Evolutionary conservation across 2,329 filamentous ascomycete species (phyloP), one percentile per base, ranked within the genome.

Genomic region (Ascochyta fabae): DNA sequence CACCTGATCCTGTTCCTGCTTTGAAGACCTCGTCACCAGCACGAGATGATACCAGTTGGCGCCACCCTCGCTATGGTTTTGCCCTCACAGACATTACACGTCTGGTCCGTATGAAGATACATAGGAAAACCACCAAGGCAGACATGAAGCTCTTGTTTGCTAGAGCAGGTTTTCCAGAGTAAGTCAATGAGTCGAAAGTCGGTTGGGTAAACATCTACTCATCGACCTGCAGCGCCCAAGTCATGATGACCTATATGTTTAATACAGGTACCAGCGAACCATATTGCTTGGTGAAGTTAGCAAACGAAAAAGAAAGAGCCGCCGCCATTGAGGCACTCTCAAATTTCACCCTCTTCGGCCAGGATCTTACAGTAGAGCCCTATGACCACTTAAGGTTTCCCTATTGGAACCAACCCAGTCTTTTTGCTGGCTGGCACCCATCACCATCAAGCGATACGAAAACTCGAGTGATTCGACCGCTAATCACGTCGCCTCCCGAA

Each of bases 381-480:
- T 53, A 34, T n/a, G 31, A 36, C n/a, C 9, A 6, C 2, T 13
- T 16, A 7, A 10, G 6, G 4, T 13, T n/a, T 24, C 15, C 19
- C 19, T 2, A 3, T 6, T 22, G 15, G 16, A 3, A 13, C 1
- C 22, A 19, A 16, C 33, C 34, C 12, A 15, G 16, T 41, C 31
- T 47, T 9, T 12, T 23, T 13, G 26, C 22, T 7, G 49, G 49
- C n/a, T 53, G 49, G 49, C 13, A 40, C 6, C 42, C 49, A 9
- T 53, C 49, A 22, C 49, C 49, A 10, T 26, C 48, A 6, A 51
- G 26, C 16, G 41, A 44, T 33, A 33, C 39, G 10, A 19, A 35
- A 4, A 16, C 33, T 26, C 48, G 48, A 29, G 26, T 44, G 4
- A 7, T 39, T 12, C 40, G 41, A 24, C 24, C 40, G 3, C 40